Evolutionary conservation across 192 early-diverging fungal genomes (phyloP).

Genomic region (Borealophlyctis nickersoniae): DNA sequence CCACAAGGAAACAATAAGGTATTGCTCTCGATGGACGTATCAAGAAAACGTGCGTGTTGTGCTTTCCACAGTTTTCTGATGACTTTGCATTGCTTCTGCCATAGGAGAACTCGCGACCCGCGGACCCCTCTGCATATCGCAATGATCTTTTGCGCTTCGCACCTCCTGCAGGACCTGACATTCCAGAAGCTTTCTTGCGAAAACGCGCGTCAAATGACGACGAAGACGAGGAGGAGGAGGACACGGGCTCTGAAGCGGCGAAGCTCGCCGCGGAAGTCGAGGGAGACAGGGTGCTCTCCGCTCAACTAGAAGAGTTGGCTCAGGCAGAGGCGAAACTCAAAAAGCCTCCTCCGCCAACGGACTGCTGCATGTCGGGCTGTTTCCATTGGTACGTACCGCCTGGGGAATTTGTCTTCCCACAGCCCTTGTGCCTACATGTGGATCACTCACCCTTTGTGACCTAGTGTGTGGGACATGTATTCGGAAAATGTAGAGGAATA

Average conservation of each 20-base stretch:
- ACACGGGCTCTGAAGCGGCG: not conserved
- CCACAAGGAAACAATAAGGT: not conserved
- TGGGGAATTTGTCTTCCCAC: not conserved
- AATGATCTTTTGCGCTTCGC: not conserved
- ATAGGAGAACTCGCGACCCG: not conserved
- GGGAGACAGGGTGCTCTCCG: not conserved
- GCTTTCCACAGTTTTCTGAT: not conserved
- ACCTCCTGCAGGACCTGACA: not conserved
- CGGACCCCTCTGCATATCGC: not conserved
- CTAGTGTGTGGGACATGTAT: not conserved
- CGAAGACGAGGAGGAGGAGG: not conserved
- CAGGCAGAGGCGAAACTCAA: not conserved
- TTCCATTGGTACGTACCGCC: not conserved
- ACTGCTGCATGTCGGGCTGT: not conserved
- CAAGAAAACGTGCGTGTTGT: not conserved
- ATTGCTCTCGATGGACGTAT: too few species aligned
- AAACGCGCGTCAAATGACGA: not conserved
- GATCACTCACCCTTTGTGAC: too few species aligned
- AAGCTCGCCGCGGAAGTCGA: not conserved
- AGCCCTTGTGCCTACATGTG: not conserved
- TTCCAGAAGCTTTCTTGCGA: not conserved
- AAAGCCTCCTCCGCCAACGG: not conserved
- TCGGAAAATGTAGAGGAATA: not conserved
- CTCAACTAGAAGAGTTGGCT: not conserved
- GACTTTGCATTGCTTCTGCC: not conserved